Evolutionary conservation across 805 yeast species (phyloP).

Genomic region (Blastobotrys terrestris): DNA sequence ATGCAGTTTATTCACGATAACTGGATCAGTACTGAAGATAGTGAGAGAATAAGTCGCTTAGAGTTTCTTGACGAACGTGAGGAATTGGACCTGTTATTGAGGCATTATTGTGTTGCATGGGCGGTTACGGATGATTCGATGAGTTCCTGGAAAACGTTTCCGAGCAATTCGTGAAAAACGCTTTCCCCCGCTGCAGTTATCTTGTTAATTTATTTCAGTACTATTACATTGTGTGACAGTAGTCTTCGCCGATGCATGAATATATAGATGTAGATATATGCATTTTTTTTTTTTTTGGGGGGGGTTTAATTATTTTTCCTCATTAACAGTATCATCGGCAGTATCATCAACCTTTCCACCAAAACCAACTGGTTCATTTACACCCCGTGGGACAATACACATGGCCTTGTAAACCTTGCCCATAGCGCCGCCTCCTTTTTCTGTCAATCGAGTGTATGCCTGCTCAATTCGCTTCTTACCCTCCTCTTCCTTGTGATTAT

Average conservation of each 20-base stretch:
- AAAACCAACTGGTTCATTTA: slow-evolving; percentile 48
- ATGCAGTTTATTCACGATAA: slow-evolving; percentile 35
- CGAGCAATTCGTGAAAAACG: not conserved
- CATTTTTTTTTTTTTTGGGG: not conserved
- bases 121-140: slow-evolving; percentile 14
- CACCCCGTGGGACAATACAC: slow-evolving; percentile 48
- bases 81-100: slow-evolving; percentile 54
- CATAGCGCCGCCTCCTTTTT: slow-evolving; percentile 57
- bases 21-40: slow-evolving; percentile 43
- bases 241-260: not conserved
- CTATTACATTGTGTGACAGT: not conserved
- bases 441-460: slow-evolving; percentile 59
- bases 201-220: slow-evolving; percentile 2
- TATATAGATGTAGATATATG: slow-evolving; percentile 1
- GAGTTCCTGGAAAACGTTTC: not conserved
- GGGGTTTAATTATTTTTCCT: not conserved
- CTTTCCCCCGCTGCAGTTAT: not conserved
- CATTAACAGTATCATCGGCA: not conserved
- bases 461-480: slow-evolving; percentile 47
- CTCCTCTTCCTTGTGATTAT: slow-evolving; percentile 37
- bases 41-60: slow-evolving; percentile 41
- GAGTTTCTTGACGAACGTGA: slow-evolving; percentile 74
- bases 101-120: slow-evolving; percentile 52
- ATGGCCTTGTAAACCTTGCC: slow-evolving; percentile 71
- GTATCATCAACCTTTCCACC: slow-evolving; percentile 29